Percentiles rank a stretch among this genome's conserved stretches.
Conservation (phyloP, 2,329 filamentous ascomycete species). For the Zymoseptoria brevis region DNA sequence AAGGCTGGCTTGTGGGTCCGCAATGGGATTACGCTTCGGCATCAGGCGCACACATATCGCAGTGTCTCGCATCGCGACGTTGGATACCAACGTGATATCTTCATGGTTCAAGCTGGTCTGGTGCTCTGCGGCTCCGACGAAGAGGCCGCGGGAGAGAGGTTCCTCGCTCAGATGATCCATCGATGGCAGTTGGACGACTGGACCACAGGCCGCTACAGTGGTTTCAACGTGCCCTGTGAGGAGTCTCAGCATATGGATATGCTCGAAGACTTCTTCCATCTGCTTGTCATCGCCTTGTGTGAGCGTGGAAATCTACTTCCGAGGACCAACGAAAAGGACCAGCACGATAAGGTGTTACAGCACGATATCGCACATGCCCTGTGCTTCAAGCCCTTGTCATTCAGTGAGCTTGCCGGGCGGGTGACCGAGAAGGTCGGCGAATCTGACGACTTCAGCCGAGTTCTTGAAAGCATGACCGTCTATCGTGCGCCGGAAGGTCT, state of each 20-base stretch:
- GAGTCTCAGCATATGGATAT: slow-evolving; percentile 84
- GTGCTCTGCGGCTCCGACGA: slow-evolving; percentile 76
- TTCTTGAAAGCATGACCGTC: slow-evolving; percentile 78
- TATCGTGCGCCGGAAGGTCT: slow-evolving; percentile 88
- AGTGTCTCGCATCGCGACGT: slow-evolving; percentile 85
- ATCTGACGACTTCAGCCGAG: slow-evolving; percentile 74
- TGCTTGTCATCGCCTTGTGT: slow-evolving; percentile 82
- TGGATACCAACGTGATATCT: slow-evolving; percentile 88
- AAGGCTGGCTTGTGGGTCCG: slow-evolving; percentile 98
- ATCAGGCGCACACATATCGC: slow-evolving; percentile 90
- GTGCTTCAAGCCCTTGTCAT: slow-evolving; percentile 92
- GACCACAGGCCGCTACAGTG: slow-evolving; percentile 70
- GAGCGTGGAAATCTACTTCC: slow-evolving; percentile 76
- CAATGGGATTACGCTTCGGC: slow-evolving; percentile 89
- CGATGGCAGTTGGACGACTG: slow-evolving; percentile 82
- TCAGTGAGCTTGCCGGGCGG: slow-evolving; percentile 80
- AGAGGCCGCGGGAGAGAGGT: slow-evolving; percentile 35
- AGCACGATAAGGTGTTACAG: slow-evolving; percentile 60
- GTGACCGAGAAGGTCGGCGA: slow-evolving; percentile 86
- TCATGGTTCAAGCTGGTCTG: slow-evolving; percentile 83
- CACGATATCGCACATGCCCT: slow-evolving; percentile 88
- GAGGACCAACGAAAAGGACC: slow-evolving; percentile 57
- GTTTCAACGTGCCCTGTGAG: slow-evolving; percentile 67
- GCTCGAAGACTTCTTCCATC: slow-evolving; percentile 89
- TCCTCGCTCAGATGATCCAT: slow-evolving; percentile 83